Base-by-base conservation (phyloP, 2,329 filamentous ascomycete species). In the Colletotrichum melonis region DNA sequence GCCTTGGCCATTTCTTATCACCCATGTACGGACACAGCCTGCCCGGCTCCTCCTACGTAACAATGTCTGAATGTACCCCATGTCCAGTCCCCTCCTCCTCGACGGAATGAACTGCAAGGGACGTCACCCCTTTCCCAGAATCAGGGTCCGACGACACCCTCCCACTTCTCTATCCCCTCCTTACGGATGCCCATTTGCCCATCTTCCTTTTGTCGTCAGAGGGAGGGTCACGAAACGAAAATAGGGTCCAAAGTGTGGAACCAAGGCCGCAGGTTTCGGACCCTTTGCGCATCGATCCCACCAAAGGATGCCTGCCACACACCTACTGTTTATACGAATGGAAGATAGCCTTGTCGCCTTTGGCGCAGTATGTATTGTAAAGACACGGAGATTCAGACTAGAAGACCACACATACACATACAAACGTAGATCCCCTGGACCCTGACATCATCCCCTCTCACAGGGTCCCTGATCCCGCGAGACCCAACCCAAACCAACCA, bases 361-460 rank as follows among this genome's bases (percentile, higher is more conserved):
- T 49, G 16, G 19, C 7, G 16, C 42, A 49, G 42, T 4, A 2
- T n/a, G 42, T 32, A 8, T 38, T 26, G 26, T 49, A 49, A 1
- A 49, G 42, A n/a, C 19, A 35, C 5, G 12, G 60, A 54, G 28
- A 26, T 9, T 42, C 14, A 6, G 38, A 42, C 14, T 42, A 16
- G 38, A 42, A 35, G 38, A 42, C 38, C 14, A 14, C 35, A 7
- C 38, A 42, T 16, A 42, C 38, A 16, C 46, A 26, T n/a, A 46
- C 14, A 54, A 55, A 26, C 62, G 60, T 59, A 70, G 71, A 73
- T 70, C 71, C 24, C 67, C 62, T 38, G 28, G 62, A 38, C 22
- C 56, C 59, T 74, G 72, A 72, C 72, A 74, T 74, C 72, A 74
- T 74, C 16, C 67, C 38, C 38, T 35, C 68, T 49, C 11, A 8